Percentiles rank a stretch among this genome's conserved stretches.
phyloP scores from a whole-genome alignment of 2,329 filamentous ascomycete species.

The Zymoseptoria passerinii region DNA sequence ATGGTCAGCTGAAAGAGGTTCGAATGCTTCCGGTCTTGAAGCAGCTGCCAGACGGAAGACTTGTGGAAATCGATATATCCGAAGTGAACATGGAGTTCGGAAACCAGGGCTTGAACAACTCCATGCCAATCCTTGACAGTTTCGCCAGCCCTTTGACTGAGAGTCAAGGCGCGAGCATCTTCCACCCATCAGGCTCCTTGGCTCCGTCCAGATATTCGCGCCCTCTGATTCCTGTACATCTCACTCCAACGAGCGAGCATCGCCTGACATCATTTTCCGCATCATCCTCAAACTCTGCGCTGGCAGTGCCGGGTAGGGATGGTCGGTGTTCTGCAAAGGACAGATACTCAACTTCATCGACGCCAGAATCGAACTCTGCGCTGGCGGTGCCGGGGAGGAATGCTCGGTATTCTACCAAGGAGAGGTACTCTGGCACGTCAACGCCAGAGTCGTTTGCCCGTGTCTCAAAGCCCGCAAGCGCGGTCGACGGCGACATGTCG shows the following conservation, averaged over 20 bases:
- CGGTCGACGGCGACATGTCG: constrained; percentile 9
- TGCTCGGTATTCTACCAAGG: background rate
- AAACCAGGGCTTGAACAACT: constrained; percentile 11
- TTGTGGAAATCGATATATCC: background rate
- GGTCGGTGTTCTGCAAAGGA: background rate
- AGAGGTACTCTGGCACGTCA: constrained; percentile 7
- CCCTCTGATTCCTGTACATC: constrained; percentile 1
- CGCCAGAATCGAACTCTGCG: constrained; percentile 7
- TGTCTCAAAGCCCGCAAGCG: constrained; percentile 14
- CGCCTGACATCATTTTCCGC: background rate
- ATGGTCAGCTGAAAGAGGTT: constrained; percentile 4
- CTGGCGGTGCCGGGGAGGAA: background rate
- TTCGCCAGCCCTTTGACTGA: constrained; percentile 24
- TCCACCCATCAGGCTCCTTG: constrained; percentile 20
- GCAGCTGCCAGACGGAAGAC: background rate
- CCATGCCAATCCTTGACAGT: constrained; percentile 7
- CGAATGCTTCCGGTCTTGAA: background rate
- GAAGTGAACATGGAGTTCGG: constrained; percentile 2
- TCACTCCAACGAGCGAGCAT: background rate
- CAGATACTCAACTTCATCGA: constrained; percentile 7
- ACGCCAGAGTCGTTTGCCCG: constrained; percentile 14
- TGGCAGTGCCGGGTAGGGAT: background rate
- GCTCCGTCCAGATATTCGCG: constrained; percentile 5
- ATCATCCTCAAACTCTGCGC: constrained; percentile 1
- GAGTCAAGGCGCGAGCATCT: constrained; percentile 29